phyloP scores from a whole-genome alignment of 441 rosid species.

The Mallotus repandus region DNA sequence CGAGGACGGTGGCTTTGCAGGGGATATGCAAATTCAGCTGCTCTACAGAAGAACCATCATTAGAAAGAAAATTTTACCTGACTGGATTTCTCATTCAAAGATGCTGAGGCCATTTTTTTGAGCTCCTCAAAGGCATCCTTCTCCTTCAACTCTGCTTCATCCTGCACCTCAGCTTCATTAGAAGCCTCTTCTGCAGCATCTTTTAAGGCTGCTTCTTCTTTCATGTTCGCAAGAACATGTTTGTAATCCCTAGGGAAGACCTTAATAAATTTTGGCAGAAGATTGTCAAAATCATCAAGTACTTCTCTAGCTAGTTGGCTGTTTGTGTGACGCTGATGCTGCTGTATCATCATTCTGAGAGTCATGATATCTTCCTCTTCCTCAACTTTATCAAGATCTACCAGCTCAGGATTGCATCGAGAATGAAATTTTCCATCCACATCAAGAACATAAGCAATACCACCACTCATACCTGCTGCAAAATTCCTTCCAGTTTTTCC shows the following conservation, averaged over 20 bases:
- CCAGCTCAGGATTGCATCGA: constrained; percentile 88
- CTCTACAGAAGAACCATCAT: not conserved
- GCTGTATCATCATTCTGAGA: constrained; percentile 97
- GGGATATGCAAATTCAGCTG: not conserved
- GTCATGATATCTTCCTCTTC: constrained; percentile 89
- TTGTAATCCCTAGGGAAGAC: constrained; percentile 99
- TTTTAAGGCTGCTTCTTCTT: constrained; percentile 50
- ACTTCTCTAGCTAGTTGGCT: constrained; percentile 90
- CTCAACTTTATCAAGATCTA: constrained; percentile 95
- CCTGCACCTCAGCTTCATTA: constrained; percentile 39
- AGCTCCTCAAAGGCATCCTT: constrained; percentile 93
- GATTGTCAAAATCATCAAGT: constrained; percentile 72
- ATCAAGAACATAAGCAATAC: constrained; percentile 93
- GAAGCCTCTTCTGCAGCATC: constrained; percentile 31
- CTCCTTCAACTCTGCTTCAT: constrained; percentile 53
- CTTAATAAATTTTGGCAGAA: constrained; percentile 82
- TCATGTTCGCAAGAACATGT: constrained; percentile 81
- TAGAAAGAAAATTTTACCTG: constrained; percentile 36
- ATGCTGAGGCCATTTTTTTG: constrained; percentile 77
- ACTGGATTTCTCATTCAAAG: constrained; percentile 43
- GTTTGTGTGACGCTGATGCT: constrained; percentile 90
- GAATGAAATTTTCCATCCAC: constrained; percentile 76
- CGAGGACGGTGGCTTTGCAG: not conserved
- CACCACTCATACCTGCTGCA: constrained; percentile 99
- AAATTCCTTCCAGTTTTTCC: constrained; percentile 99